These are phyloP conservation scores for Euphrasia arctica DNA, from an alignment of 305 asterid genomes.

Conservation along the genomic window DNA sequence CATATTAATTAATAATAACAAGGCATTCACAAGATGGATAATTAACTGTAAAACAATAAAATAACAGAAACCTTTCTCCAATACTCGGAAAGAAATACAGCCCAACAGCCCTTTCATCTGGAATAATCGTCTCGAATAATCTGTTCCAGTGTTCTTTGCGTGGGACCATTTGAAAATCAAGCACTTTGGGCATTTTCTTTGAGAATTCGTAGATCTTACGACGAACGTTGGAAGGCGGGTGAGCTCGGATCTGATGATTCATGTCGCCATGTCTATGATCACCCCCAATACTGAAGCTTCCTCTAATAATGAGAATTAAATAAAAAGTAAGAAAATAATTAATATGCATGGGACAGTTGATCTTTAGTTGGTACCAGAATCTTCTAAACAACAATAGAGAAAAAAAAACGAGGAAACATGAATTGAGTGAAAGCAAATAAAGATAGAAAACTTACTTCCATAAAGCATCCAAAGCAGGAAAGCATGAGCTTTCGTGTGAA, in stretches of 20 bases:
- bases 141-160: slow-evolving; percentile 31
- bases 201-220: slow-evolving; percentile 43
- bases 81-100: slow-evolving; percentile 56
- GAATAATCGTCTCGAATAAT: slow-evolving; percentile 35
- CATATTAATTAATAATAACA: slow-evolving; percentile 6
- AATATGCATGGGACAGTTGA: neutral
- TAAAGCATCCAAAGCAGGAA: slow-evolving; percentile 40
- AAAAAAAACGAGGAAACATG: neutral
- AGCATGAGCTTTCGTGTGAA: slow-evolving; percentile 9
- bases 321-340: neutral
- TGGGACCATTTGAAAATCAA: slow-evolving; percentile 42
- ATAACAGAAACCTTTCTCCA: slow-evolving; percentile 37
- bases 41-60: slow-evolving; percentile 12
- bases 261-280: slow-evolving; percentile 21
- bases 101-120: slow-evolving; percentile 44
- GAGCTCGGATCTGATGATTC: slow-evolving; percentile 40
- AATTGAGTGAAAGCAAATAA: neutral
- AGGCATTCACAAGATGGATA: slow-evolving; percentile 1
- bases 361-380: neutral
- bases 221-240: slow-evolving; percentile 45
- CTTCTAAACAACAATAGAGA: neutral
- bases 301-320: slow-evolving; percentile 27
- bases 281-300: slow-evolving; percentile 37
- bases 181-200: slow-evolving; percentile 45
- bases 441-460: slow-evolving; percentile 46